A percentile compares a stretch with the other conserved stretches of the same genome.
Conservation (phyloP, 495 filamentous ascomycete species). For the Xylaria intraflava region DNA sequence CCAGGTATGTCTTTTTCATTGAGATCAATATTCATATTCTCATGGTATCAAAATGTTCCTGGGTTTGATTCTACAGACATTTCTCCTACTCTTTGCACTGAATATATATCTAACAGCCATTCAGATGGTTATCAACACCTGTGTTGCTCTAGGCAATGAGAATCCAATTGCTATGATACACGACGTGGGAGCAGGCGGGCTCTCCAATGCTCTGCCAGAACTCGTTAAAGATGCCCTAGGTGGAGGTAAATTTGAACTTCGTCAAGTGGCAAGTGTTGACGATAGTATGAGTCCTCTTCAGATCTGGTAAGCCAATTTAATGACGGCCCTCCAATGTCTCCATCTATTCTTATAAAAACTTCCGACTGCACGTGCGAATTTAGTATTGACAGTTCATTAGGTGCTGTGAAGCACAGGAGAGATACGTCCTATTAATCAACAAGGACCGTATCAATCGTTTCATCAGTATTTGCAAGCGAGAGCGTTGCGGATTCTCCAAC, state of each 20-base stretch:
- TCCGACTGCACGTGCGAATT: not conserved
- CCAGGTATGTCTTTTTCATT: slow-evolving; percentile 62
- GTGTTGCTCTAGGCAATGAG: slow-evolving; percentile 69
- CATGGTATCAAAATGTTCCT: not conserved
- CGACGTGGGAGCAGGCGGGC: slow-evolving; percentile 90
- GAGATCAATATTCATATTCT: not conserved
- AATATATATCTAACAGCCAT: not conserved
- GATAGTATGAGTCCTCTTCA: slow-evolving; percentile 87
- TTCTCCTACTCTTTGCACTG: not conserved
- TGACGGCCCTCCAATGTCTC: not conserved
- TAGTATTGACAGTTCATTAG: slow-evolving; percentile 6
- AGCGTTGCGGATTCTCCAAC: slow-evolving; percentile 90
- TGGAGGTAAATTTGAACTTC: slow-evolving; percentile 83
- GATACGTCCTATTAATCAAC: slow-evolving; percentile 83
- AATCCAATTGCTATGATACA: slow-evolving; percentile 96
- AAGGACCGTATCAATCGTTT: slow-evolving; percentile 75
- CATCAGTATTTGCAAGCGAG: slow-evolving; percentile 70
- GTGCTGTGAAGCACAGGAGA: slow-evolving; percentile 91
- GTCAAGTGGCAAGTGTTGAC: slow-evolving; percentile 86
- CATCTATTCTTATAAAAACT: not conserved
- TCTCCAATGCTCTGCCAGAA: slow-evolving; percentile 90
- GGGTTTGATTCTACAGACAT: not conserved
- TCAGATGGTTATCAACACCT: slow-evolving; percentile 76
- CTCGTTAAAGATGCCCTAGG: slow-evolving; percentile 85
- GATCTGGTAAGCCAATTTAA: slow-evolving; percentile 55